Conservation (phyloP, 768 basidiomycete genomes). For the Phanerochaete carnosa region DNA sequence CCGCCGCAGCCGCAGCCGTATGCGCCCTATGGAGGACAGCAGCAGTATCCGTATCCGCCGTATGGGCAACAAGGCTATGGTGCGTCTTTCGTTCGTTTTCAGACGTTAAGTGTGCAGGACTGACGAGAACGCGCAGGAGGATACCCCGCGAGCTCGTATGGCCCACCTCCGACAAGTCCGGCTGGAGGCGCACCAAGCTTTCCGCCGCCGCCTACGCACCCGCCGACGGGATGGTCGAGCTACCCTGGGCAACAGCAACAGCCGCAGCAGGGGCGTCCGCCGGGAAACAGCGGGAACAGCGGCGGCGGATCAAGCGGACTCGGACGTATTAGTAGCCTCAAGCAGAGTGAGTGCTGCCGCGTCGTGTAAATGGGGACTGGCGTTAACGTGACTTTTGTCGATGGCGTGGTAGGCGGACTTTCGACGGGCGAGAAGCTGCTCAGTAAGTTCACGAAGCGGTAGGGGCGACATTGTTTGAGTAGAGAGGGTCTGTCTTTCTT, state of each 20-base stretch:
- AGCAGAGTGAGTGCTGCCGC: conserved; percentile 45
- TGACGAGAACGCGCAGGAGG: neutral
- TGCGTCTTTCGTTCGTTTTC: neutral
- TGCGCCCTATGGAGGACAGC: neutral
- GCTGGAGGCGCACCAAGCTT: neutral
- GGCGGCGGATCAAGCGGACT: neutral
- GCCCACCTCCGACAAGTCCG: neutral
- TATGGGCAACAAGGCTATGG: neutral
- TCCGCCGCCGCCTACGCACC: neutral
- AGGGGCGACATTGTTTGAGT: neutral
- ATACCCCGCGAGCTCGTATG: neutral
- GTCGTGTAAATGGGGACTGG: conserved; percentile 1
- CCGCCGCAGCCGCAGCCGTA: neutral
- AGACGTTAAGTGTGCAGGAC: neutral
- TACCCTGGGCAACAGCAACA: neutral
- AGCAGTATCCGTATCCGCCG: neutral
- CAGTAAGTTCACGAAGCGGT: conserved; percentile 36
- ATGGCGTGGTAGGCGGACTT: conserved; percentile 12
- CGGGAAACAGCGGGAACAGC: neutral
- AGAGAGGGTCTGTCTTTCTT: neutral
- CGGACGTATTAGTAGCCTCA: conserved; percentile 35
- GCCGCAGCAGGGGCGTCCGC: neutral
- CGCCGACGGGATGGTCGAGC: neutral
- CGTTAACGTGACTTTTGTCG: conserved; percentile 6
- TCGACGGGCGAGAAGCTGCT: conserved; percentile 44